phyloP scores from a whole-genome alignment of 1,284 basidiomycete species.

The Psilocybe mexicana region DNA sequence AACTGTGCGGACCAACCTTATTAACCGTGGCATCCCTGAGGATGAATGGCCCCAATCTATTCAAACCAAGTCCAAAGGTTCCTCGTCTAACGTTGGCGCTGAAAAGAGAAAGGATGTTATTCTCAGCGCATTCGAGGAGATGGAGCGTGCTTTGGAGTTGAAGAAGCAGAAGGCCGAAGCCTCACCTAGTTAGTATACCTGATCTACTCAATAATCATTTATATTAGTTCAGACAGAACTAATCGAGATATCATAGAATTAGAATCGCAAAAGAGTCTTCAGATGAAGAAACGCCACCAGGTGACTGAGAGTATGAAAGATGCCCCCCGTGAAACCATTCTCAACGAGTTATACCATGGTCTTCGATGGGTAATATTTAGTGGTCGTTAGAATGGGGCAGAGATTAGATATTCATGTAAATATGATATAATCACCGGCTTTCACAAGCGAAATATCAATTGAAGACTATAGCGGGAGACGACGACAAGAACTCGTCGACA shows the following conservation, averaged over 20 bases:
- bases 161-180: slow-evolving; percentile 36
- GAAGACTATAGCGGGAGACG: no score
- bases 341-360: slow-evolving; percentile 36
- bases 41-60: slow-evolving; percentile 65
- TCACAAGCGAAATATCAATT: no score
- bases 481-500: no score
- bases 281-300: slow-evolving; percentile 7
- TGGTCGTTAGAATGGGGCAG: slow-evolving; percentile 26
- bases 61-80: slow-evolving; percentile 18
- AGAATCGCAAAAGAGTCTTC: neutral
- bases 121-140: slow-evolving; percentile 63
- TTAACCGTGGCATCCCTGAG: slow-evolving; percentile 50
- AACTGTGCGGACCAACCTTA: slow-evolving; percentile 52
- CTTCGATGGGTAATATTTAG: slow-evolving; percentile 42
- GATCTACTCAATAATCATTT: slow-evolving; percentile 1
- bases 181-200: slow-evolving; percentile 37
- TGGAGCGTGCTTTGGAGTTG: slow-evolving; percentile 52
- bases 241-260: neutral
- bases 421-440: neutral
- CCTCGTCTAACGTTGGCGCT: slow-evolving; percentile 1
- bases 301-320: slow-evolving; percentile 17
- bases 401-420: no score
- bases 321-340: slow-evolving; percentile 13
- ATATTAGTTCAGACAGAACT: neutral
- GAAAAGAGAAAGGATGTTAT: slow-evolving; percentile 35